Evolutionary conservation across 331 rosid genomes (phyloP).

Genomic region (Arachis monticola): DNA sequence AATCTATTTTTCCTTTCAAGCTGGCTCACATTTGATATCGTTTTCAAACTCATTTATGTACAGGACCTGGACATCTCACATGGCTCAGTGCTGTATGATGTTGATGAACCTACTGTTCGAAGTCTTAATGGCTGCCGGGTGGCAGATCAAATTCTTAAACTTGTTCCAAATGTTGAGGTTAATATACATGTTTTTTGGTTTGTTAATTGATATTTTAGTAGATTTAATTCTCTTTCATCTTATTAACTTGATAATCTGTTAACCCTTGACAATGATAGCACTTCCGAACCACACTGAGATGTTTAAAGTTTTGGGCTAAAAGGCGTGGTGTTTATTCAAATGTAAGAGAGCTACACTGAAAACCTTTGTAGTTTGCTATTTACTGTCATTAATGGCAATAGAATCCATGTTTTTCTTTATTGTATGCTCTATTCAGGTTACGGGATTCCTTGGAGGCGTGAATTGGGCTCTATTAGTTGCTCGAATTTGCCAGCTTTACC

Average conservation of each 20-base stretch:
- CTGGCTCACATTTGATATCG: conserved; percentile 27
- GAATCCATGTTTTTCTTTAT: conserved; percentile 4
- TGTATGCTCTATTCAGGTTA: conserved; percentile 58
- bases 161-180: conserved; percentile 92
- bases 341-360: conserved; percentile 52
- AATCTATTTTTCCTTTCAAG: conserved; percentile 20
- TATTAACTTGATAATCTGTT: conserved; percentile 40
- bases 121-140: conserved; percentile 98
- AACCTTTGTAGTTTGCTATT: conserved; percentile 20
- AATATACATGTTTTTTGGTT: conserved; percentile 36
- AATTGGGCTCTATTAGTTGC: conserved; percentile 98
- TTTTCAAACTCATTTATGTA: conserved; percentile 39
- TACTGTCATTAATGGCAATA: neutral
- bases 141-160: conserved; percentile 98
- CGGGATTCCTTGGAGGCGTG: conserved; percentile 99
- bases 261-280: conserved; percentile 62
- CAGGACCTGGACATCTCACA: conserved; percentile 94
- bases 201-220: conserved; percentile 31
- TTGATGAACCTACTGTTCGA: conserved; percentile 95
- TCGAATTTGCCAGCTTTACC: conserved; percentile 96
- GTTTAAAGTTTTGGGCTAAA: conserved; percentile 97
- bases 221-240: conserved; percentile 28
- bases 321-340: conserved; percentile 98
- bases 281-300: conserved; percentile 81
- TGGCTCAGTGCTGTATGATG: conserved; percentile 68